These are phyloP conservation scores for Yamadazyma diddensiae DNA, from an alignment of 1,139 yeast species.

Conservation along the genomic window DNA sequence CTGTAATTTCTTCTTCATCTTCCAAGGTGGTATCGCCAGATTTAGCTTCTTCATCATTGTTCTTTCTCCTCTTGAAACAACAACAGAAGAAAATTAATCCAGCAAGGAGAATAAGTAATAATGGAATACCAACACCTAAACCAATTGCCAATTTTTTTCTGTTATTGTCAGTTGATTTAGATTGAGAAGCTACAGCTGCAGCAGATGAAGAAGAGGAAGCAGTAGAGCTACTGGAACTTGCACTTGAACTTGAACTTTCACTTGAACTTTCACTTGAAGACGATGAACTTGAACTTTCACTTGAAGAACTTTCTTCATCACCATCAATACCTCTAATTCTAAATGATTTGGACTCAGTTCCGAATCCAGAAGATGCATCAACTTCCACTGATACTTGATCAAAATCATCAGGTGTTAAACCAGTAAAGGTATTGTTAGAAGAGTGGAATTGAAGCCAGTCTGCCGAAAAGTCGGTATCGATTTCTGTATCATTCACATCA, in stretches of 20 bases:
- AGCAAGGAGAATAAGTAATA: constrained; percentile 46
- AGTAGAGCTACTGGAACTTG: constrained; percentile 21
- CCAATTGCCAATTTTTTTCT: constrained; percentile 62
- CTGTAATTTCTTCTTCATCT: constrained; percentile 26
- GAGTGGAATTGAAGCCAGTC: constrained; percentile 66
- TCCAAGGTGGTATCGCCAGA: constrained; percentile 31
- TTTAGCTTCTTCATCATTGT: constrained; percentile 21
- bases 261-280: constrained; percentile 24
- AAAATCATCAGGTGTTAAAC: constrained; percentile 63
- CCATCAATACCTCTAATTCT: constrained; percentile 53
- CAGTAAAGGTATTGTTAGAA: constrained; percentile 64
- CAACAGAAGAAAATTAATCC: constrained; percentile 55
- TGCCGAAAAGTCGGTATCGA: constrained; percentile 42
- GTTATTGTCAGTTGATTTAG: constrained; percentile 2
- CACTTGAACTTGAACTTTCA: constrained; percentile 22
- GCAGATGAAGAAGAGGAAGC: constrained; percentile 15
- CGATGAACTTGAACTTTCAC: constrained; percentile 19
- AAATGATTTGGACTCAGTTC: constrained; percentile 42
- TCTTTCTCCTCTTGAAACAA: constrained; percentile 48
- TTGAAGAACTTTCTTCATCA: constrained; percentile 14
- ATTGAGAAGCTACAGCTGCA: not conserved
- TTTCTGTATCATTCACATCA: constrained; percentile 46
- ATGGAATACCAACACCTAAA: constrained; percentile 83
- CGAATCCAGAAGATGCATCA: constrained; percentile 43
- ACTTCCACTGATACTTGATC: constrained; percentile 47